These are phyloP conservation scores for Backusella tarrabulga DNA, from an alignment of 192 early-diverging fungal species.

Conservation along the genomic window DNA sequence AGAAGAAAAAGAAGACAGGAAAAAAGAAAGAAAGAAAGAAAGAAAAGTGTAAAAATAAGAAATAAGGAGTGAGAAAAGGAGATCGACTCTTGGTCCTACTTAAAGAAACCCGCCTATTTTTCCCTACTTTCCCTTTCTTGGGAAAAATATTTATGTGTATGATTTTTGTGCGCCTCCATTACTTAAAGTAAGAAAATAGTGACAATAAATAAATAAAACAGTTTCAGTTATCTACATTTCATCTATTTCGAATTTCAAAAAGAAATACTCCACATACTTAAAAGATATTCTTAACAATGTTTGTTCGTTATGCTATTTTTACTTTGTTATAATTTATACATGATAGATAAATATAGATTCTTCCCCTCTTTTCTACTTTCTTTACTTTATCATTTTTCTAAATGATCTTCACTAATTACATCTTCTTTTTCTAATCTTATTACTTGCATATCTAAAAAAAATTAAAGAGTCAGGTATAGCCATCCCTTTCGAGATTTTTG, in stretches of 20 bases:
- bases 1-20: slow-evolving; percentile 4
- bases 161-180: background rate
- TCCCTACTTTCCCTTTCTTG: slow-evolving; percentile 1
- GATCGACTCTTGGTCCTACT: background rate
- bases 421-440: background rate
- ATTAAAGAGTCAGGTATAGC: background rate
- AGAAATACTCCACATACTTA: background rate
- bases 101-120: slow-evolving; percentile 5
- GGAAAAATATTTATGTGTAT: background rate
- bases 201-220: background rate
- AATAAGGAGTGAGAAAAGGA: slow-evolving; percentile 6
- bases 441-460: background rate
- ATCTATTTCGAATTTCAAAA: background rate
- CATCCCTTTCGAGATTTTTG: background rate
- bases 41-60: background rate
- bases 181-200: background rate
- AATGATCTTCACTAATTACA: background rate
- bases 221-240: background rate
- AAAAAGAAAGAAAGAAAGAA: slow-evolving; percentile 4
- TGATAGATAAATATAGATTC: background rate
- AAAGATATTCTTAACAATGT: background rate
- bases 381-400: background rate
- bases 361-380: slow-evolving; percentile 4
- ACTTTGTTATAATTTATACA: background rate
- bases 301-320: background rate